A percentile compares a stretch with the other conserved stretches of the same genome.
Conservation (phyloP, 2,329 filamentous ascomycete genomes). For the Botryosphaeria dothidea region DNA sequence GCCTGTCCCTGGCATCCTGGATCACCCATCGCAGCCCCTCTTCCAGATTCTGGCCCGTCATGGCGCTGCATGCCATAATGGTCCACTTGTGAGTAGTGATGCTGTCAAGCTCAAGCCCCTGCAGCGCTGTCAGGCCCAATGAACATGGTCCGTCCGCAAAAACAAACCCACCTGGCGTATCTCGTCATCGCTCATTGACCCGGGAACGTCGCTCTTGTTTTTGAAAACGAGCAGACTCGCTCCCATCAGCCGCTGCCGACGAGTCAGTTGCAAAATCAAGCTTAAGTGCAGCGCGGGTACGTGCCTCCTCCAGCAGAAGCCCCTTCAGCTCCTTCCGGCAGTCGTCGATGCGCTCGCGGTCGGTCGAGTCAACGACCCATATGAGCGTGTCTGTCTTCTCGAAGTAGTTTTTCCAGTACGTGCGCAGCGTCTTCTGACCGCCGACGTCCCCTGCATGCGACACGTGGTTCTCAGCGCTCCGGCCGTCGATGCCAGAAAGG, state of each 20-base stretch:
- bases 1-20: slow-evolving; percentile 87
- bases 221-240: slow-evolving; percentile 92
- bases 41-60: slow-evolving; percentile 85
- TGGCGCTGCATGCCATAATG: slow-evolving; percentile 88
- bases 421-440: slow-evolving; percentile 93
- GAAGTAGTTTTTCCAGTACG: slow-evolving; percentile 99
- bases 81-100: slow-evolving; percentile 95
- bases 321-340: slow-evolving; percentile 85
- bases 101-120: slow-evolving; percentile 72
- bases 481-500: not conserved
- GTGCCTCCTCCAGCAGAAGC: slow-evolving; percentile 87
- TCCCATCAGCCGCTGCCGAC: slow-evolving; percentile 76
- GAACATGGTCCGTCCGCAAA: slow-evolving; percentile 27
- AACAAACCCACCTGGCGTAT: slow-evolving; percentile 55
- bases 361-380: slow-evolving; percentile 98
- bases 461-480: slow-evolving; percentile 22
- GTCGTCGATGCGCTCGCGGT: slow-evolving; percentile 82
- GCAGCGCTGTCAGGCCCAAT: slow-evolving; percentile 19
- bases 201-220: slow-evolving; percentile 93
- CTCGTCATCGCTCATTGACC: slow-evolving; percentile 85
- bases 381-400: slow-evolving; percentile 98
- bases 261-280: slow-evolving; percentile 23
- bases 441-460: slow-evolving; percentile 83
- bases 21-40: slow-evolving; percentile 95
- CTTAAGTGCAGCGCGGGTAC: slow-evolving; percentile 24